Evolutionary conservation across 2,329 filamentous ascomycete species (phyloP).

Genomic region (Westerdykella aurantiaca): DNA sequence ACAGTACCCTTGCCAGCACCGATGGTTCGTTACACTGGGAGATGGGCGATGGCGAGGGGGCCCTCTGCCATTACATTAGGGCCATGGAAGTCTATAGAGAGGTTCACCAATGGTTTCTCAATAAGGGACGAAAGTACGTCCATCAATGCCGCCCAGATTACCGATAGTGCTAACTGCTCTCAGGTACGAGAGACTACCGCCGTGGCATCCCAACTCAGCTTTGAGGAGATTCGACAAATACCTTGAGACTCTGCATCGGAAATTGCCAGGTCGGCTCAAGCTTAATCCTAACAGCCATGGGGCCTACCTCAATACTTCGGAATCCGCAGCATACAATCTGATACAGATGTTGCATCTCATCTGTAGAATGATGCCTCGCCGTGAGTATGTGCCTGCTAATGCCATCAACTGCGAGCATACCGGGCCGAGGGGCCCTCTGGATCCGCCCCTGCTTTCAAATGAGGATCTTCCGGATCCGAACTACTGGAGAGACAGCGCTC

Average conservation of each 20-base stretch:
- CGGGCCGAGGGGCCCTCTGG: slow-evolving; percentile 53
- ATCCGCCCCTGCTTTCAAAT: slow-evolving; percentile 51
- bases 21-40: slow-evolving; percentile 47
- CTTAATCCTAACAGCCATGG: slow-evolving; percentile 58
- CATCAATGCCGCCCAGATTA: neutral
- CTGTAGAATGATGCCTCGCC: slow-evolving; percentile 62
- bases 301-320: slow-evolving; percentile 59
- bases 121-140: slow-evolving; percentile 49
- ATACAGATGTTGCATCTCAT: slow-evolving; percentile 62
- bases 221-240: slow-evolving; percentile 51
- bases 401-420: slow-evolving; percentile 44
- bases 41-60: slow-evolving; percentile 45
- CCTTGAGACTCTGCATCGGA: slow-evolving; percentile 50
- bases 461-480: slow-evolving; percentile 34
- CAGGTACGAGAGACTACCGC: slow-evolving; percentile 46
- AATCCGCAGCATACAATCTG: slow-evolving; percentile 59
- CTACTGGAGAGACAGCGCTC: slow-evolving; percentile 60
- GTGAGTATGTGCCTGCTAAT: slow-evolving; percentile 63
- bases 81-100: slow-evolving; percentile 52
- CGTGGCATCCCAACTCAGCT: slow-evolving; percentile 54
- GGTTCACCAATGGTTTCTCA: slow-evolving; percentile 54
- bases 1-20: neutral
- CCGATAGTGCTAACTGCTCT: slow-evolving; percentile 5
- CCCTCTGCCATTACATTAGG: slow-evolving; percentile 48
- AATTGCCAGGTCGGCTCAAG: slow-evolving; percentile 52